Conservation (phyloP, 306 rosid species). For the Hippophae gyantsensis region DNA sequence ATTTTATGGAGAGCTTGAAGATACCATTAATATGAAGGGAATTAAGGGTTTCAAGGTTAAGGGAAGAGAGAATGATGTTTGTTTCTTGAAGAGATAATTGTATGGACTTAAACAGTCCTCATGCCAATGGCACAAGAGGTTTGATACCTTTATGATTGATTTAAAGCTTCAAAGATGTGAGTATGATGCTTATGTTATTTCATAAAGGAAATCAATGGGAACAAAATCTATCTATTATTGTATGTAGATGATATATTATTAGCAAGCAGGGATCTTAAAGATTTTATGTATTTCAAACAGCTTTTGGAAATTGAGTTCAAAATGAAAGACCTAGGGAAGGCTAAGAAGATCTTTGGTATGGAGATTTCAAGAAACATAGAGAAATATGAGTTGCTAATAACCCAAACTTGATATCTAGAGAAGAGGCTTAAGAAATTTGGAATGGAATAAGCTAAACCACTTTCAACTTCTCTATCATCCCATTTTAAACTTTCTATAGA, state of each 20-base stretch:
- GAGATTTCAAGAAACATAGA: no score
- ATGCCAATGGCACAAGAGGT: neutral
- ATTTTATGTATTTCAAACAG: no score
- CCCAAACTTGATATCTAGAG: no score
- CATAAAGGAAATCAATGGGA: neutral
- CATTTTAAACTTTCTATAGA: no score
- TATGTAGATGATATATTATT: neutral
- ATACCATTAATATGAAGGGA: neutral
- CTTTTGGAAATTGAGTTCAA: no score
- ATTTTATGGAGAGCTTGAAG: neutral
- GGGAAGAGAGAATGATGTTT: neutral
- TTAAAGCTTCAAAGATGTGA: neutral
- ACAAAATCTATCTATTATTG: neutral
- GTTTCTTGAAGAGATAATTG: neutral
- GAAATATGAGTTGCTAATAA: no score
- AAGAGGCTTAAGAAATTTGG: no score
- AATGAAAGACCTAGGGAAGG: no score
- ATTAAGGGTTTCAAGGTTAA: neutral
- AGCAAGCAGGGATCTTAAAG: neutral
- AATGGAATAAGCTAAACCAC: no score
- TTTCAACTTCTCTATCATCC: no score
- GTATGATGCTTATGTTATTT: neutral
- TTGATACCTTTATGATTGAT: neutral
- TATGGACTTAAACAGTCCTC: neutral
- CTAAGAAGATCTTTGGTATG: no score